Evolutionary conservation across 2,329 filamentous ascomycete species (phyloP).

Genomic region (Venturia nashicola): DNA sequence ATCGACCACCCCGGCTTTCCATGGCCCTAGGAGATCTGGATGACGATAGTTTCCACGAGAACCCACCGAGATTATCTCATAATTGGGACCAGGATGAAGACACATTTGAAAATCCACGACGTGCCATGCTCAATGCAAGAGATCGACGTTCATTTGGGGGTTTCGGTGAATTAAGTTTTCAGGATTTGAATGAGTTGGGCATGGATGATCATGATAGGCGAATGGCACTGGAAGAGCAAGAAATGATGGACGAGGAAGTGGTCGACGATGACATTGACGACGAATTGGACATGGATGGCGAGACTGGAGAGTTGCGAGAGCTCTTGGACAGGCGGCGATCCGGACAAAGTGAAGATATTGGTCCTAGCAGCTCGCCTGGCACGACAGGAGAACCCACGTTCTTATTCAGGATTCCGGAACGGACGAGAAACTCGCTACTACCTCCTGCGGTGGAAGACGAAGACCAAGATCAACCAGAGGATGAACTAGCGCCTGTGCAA

Average conservation of each 20-base stretch:
- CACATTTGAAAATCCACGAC: conserved; percentile 1
- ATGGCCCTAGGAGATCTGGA: conserved; percentile 31
- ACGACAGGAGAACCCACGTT: conserved; percentile 11
- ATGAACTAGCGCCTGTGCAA: conserved; percentile 21
- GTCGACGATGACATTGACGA: not conserved
- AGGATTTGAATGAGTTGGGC: conserved; percentile 29
- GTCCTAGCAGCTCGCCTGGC: not conserved
- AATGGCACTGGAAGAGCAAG: conserved; percentile 18
- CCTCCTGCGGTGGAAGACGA: conserved; percentile 18
- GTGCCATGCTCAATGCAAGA: not conserved
- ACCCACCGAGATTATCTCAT: conserved; percentile 25
- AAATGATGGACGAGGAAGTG: not conserved
- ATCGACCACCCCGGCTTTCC: conserved; percentile 26
- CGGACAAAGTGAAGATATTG: conserved; percentile 2
- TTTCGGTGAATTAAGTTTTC: conserved; percentile 24
- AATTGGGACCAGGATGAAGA: conserved; percentile 23
- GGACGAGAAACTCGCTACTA: conserved; percentile 10
- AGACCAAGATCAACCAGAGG: conserved; percentile 8
- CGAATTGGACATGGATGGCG: conserved; percentile 3
- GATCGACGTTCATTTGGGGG: conserved; percentile 37
- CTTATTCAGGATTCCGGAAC: conserved; percentile 8
- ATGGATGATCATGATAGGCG: conserved; percentile 14
- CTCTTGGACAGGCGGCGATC: conserved; percentile 10
- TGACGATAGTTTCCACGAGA: conserved; percentile 28
- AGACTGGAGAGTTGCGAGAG: conserved; percentile 4